Evolutionary conservation across 176 grass and related monocot genomes (phyloP), one percentile per base, ranked within the genome.

Genomic region (Juncus inflexus): DNA sequence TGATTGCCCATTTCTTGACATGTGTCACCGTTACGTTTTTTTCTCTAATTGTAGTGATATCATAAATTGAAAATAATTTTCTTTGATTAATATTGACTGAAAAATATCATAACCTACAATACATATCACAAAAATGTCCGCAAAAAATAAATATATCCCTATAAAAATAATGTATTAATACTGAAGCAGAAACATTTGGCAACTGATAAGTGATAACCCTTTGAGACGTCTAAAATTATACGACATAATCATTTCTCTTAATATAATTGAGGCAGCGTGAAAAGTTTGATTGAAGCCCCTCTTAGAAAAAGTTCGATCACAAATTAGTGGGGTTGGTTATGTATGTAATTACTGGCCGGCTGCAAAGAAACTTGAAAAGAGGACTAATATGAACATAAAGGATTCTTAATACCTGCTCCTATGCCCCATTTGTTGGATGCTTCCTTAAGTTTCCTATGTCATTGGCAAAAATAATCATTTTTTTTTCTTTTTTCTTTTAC

Each of bases 391-490:
- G 11, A 66, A 78, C 65, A 58, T 69, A 83, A 74, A 9, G 6
- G 74, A 66, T 71, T 58, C 63, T 40, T 11, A 73, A 10, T 74
- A 84, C 67, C 83, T 77, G 77, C 79, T 90, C 66, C 67, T 38
- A 15, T 72, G 71, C 67, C 12, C 66, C 68, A 80, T 69, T 55
- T 66, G 63, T 90, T 81, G 75, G 72, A 79, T 62, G 66, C 5
- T 58, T 16, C 50, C 70, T 76, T 55, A 81, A 86, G 67, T 68
- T 79, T 73, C 82, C 54, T 74, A 79, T 82, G 67, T 77, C 78
- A 80, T 70, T 55, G 38, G 56, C 8, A 35, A 37, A 3, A 14
- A 9, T 55, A 69, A 54, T 9, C 42, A 42, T 40, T 13, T 52
- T 64, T 35, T 47, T 47, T 47, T 47, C 43, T 47, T 47, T 47